Base-by-base conservation (phyloP, 257 asterid species). In the Anisodus acutangulus region DNA sequence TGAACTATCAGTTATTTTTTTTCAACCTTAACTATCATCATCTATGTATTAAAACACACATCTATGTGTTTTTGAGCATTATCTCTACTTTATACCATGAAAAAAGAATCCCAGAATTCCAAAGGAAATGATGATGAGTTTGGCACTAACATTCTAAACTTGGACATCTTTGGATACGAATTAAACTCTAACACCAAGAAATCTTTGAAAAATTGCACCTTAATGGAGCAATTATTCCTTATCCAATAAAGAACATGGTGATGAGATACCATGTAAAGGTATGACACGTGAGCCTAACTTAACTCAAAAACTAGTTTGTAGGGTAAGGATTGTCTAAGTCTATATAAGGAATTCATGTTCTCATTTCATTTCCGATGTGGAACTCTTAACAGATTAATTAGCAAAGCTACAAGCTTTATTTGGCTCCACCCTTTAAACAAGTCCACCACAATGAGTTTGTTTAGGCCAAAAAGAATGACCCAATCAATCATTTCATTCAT, bases 151-250 rank as follows among this genome's bases (percentile, higher is more conserved):
- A 76, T 84, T 72, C 53, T 68, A 87, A 59, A 79, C 81, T 4
- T 74, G 63, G 57, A 35, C 57, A 10, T 82, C 85, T n/a, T 58
- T 67, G 35, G 57, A 66, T 69, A 35, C 43, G 17, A 66, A 3
- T 63, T 80, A 83, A 71, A 39, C 91, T 90, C 88, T 88, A 63
- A 84, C 87, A 78, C 84, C 83, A 84, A 87, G 85, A 88, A 87
- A 87, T 64, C n/a, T 68, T 79, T 53, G 62, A 83, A 85, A 85
- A 82, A 41, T 82, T 85, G 83, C 90, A 80, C 91, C 92, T 60
- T 72, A 82, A 22, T 87, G 85, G 71, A 81, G 51, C 68, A 26
- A 86, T 86, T 54, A 83, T 85, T 85, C 74, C 81, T 22, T 83
- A 83, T 78, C 86, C 83, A 67, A 83, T 70, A 82, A 72, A 85